These are phyloP conservation scores for Hortaea sp. DNA, from an alignment of 2,329 filamentous ascomycete genomes.

Conservation along the genomic window DNA sequence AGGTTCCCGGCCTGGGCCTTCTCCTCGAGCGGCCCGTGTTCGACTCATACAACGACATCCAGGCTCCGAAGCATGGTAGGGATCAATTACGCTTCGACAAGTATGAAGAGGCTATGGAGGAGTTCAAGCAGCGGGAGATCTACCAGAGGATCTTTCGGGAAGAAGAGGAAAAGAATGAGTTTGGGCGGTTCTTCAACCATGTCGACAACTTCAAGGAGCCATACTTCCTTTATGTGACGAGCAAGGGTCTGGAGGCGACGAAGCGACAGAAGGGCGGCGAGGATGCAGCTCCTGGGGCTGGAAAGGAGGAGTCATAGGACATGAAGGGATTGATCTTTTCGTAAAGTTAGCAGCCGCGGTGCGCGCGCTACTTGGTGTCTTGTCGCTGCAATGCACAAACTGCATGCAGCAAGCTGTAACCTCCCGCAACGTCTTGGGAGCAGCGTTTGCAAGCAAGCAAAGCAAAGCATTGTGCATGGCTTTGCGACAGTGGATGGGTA, in stretches of 20 bases:
- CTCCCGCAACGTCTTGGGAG: no score
- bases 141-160: constrained; percentile 86
- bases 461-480: no score
- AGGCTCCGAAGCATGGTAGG: constrained; percentile 51
- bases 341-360: no score
- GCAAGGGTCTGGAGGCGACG: constrained; percentile 37
- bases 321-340: neutral
- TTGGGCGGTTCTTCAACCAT: constrained; percentile 38
- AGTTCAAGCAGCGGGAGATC: constrained; percentile 86
- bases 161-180: constrained; percentile 74
- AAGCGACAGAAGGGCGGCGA: constrained; percentile 10
- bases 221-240: constrained; percentile 40
- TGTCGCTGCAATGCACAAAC: no score
- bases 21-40: constrained; percentile 88
- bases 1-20: constrained; percentile 80
- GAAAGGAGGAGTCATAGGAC: neutral
- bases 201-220: constrained; percentile 41
- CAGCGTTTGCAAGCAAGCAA: no score
- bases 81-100: constrained; percentile 68
- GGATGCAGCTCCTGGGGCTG: neutral
- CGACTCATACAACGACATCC: constrained; percentile 72
- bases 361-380: no score
- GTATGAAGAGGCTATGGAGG: constrained; percentile 67
- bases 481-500: no score
- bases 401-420: no score